Percentiles rank a stretch among this genome's conserved stretches.
These are phyloP conservation scores for Mycena olivaceomarginata DNA, from an alignment of 768 basidiomycete species.

Conservation along the genomic window DNA sequence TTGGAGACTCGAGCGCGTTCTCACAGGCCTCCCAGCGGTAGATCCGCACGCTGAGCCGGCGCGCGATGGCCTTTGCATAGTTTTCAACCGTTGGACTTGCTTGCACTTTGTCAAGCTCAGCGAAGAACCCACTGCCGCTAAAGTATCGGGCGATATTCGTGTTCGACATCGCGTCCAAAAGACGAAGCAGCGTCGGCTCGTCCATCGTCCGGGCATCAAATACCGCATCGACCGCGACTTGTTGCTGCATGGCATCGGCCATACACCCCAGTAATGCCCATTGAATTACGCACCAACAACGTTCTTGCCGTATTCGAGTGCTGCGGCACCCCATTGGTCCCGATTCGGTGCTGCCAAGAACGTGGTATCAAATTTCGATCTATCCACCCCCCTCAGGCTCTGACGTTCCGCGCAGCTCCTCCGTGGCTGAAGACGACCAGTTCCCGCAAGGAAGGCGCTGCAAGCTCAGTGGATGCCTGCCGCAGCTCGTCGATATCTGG, in stretches of 20 bases:
- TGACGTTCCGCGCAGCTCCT: no score
- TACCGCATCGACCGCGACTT: constrained; percentile 71
- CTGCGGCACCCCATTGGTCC: constrained; percentile 84
- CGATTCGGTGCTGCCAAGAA: no score
- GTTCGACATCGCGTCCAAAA: constrained; percentile 82
- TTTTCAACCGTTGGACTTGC: constrained; percentile 60
- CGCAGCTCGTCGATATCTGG: constrained; percentile 30
- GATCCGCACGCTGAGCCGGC: constrained; percentile 69
- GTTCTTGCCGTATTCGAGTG: constrained; percentile 73
- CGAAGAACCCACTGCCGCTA: constrained; percentile 64
- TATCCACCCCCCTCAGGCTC: no score
- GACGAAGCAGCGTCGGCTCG: constrained; percentile 70
- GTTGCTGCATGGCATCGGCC: constrained; percentile 63
- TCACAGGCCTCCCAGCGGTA: constrained; percentile 77
- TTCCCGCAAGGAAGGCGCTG: no score
- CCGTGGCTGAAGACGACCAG: no score
- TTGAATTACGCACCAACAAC: constrained; percentile 61
- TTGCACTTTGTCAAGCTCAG: constrained; percentile 61
- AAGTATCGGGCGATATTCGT: constrained; percentile 77
- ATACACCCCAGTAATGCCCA: not conserved
- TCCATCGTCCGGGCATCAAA: constrained; percentile 75
- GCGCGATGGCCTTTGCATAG: constrained; percentile 65
- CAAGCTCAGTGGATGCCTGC: constrained; percentile 11
- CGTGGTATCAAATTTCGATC: no score
- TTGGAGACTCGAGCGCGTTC: constrained; percentile 77